phyloP scores from a whole-genome alignment of 768 basidiomycete species.

The Suillus tomentosus region DNA sequence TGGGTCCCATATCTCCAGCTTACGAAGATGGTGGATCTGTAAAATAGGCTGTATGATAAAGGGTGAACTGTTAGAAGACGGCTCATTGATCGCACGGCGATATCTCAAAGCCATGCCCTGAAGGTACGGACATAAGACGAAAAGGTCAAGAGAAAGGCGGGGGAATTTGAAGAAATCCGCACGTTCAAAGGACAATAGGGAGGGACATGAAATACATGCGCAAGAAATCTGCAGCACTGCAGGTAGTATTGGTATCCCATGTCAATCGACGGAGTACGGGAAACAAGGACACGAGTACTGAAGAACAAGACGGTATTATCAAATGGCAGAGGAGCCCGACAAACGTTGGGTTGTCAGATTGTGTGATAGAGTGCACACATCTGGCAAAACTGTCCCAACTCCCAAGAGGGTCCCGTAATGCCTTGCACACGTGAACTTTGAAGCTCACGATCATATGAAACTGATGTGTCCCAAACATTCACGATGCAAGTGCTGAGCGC shows the following conservation, averaged over 20 bases:
- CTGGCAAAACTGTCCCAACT: neutral
- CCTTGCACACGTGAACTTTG: neutral
- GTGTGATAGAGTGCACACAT: neutral
- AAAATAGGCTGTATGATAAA: too few relatives aligned
- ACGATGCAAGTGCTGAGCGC: too few relatives aligned
- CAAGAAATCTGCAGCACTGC: conserved; percentile 24
- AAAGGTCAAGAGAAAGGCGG: neutral
- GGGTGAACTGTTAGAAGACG: too few relatives aligned
- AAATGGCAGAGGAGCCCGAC: neutral
- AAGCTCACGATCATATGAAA: neutral
- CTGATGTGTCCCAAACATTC: neutral
- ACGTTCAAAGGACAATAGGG: conserved; percentile 4
- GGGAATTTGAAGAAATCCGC: neutral
- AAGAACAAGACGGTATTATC: conserved; percentile 17
- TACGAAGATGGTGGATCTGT: too few relatives aligned
- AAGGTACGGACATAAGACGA: neutral
- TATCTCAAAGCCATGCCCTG: neutral
- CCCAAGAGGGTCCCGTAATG: neutral
- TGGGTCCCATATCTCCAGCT: too few relatives aligned
- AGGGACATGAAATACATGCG: conserved; percentile 23
- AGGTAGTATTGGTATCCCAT: conserved; percentile 25
- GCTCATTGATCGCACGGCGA: neutral
- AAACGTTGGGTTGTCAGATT: neutral
- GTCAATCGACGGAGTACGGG: conserved; percentile 22
- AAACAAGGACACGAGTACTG: conserved; percentile 21